Conservation (phyloP, 495 filamentous ascomycete genomes). For the Elasticomyces elasticus region DNA sequence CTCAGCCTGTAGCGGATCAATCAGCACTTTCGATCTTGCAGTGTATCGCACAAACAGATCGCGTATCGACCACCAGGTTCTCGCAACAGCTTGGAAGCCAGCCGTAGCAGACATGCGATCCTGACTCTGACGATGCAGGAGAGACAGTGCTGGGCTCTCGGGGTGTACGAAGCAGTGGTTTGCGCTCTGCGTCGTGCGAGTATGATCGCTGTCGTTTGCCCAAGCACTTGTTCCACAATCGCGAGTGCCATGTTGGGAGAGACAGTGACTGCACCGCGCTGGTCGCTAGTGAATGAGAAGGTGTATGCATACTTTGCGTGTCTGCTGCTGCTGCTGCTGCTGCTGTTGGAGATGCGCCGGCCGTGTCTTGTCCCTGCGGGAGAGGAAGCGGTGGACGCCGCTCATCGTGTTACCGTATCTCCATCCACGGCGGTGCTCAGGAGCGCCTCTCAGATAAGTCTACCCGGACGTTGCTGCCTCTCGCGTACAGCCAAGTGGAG, state of each 20-base stretch:
- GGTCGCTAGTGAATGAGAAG: background rate
- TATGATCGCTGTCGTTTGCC: background rate
- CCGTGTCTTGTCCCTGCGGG: constrained; percentile 62
- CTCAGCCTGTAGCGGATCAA: constrained; percentile 4
- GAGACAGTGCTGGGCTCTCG: background rate
- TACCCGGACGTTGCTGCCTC: too few species aligned
- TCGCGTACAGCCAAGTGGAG: too few species aligned
- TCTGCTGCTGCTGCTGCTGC: constrained; percentile 22
- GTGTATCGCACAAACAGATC: background rate
- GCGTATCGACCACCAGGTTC: background rate
- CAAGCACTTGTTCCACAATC: background rate
- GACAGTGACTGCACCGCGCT: constrained; percentile 11
- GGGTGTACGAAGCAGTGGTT: background rate
- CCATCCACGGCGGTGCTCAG: constrained; percentile 1
- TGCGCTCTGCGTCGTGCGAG: background rate
- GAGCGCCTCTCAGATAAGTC: too few species aligned
- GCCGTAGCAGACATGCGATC: background rate
- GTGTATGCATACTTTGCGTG: constrained; percentile 17
- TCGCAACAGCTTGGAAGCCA: background rate
- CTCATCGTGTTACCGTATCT: constrained; percentile 35
- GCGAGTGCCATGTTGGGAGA: constrained; percentile 5
- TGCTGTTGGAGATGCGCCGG: constrained; percentile 17
- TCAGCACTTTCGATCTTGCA: background rate
- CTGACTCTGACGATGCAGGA: background rate
- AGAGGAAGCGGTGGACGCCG: constrained; percentile 60